phyloP scores from a whole-genome alignment of 176 grass and related monocot species.

The Carex cristatella region DNA sequence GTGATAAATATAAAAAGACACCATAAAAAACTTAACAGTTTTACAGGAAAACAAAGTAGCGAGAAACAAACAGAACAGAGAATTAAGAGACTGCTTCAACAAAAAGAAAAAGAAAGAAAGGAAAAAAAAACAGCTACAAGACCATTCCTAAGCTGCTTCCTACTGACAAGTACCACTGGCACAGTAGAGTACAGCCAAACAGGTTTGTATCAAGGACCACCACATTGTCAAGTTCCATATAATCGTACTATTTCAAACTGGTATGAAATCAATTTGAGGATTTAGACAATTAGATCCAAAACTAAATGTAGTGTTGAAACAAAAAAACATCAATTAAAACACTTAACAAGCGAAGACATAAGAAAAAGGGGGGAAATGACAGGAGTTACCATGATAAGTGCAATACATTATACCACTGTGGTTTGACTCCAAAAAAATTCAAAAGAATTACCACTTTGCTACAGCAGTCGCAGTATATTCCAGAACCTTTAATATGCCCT shows the following conservation, averaged over 20 bases:
- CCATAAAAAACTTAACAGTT: not conserved
- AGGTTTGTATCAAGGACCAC: not conserved
- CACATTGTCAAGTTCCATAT: not conserved
- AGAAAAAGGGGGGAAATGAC: not conserved
- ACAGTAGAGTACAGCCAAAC: not conserved
- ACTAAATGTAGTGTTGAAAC: not conserved
- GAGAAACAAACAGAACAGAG: not conserved
- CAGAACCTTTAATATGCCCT: constrained; percentile 37
- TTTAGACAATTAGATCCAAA: not conserved
- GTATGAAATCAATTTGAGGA: not conserved
- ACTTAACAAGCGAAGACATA: not conserved
- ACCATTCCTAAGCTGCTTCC: not conserved
- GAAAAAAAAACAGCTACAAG: not conserved
- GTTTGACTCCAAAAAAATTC: not conserved
- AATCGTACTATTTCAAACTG: not conserved
- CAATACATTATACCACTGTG: not conserved
- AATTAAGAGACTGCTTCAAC: not conserved
- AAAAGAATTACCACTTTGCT: constrained; percentile 29
- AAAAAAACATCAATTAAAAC: not conserved
- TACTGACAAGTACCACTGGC: not conserved
- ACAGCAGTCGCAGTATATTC: constrained; percentile 41
- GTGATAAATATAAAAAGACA: not conserved
- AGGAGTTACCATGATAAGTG: not conserved
- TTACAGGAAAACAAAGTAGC: not conserved
- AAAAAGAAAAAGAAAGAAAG: not conserved